Evolutionary conservation across 139 green algal genomes (phyloP), one percentile per base, ranked within the genome.

Genomic region (Chlamydomonas sphaeroides): DNA sequence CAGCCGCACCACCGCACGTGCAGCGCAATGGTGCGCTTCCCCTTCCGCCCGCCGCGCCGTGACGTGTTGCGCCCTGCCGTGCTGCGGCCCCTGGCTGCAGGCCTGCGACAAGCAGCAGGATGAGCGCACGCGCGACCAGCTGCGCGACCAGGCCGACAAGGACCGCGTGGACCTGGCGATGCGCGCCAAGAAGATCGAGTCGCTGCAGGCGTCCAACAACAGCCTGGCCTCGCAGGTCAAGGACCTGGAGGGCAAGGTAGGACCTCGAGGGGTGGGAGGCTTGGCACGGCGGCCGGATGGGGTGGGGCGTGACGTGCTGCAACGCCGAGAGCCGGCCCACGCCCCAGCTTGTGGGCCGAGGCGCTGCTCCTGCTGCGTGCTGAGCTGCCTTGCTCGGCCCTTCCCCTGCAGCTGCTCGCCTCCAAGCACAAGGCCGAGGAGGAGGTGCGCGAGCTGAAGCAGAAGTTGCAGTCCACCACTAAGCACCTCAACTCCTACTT

Each of bases 111-210:
- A 80, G 74, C 41, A 70, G 41, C 61, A 48, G 2, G 74, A 80
- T 33, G n/a, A 45, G 21, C 61, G 75, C 4, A n/a, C 61, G 2
- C 61, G 61, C 0, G 61, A 82, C n/a, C 18, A 65, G 61, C 61
- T 82, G 25, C 75, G 75, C n/a, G 75, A 82, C 32, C 62, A 82
- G 62, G 75, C 41, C 3, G 62, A 82, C 26, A 63, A 65, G n/a
- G 42, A 51, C 61, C 75, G 75, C 14, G 62, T 72, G 5, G 62
- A 42, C 6, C 42, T 72, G 2, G 45, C 11, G 5, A 5, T 49
- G 28, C 30, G 32, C 2, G 42, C 72, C 23, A 82, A 72, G 75
- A 63, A 35, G 42, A 65, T 32, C 26, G 75, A 72, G 21, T 7
- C 3, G 10, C 75, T 73, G 10, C 62, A 82, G 0, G 61, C 65